Conservation (phyloP, 2,329 filamentous ascomycete species). For the Fusarium anguioides region DNA sequence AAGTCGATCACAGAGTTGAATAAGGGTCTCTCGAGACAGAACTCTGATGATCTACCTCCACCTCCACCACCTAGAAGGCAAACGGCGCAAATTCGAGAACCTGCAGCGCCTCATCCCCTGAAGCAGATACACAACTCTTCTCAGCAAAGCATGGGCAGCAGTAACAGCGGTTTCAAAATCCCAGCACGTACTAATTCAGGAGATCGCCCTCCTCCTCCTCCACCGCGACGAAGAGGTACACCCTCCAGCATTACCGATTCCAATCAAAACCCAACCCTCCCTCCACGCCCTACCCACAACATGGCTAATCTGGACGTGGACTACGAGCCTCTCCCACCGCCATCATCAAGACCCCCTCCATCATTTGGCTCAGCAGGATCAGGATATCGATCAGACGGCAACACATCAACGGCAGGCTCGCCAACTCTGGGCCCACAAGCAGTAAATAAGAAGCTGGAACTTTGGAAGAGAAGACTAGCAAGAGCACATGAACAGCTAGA, state of each 20-base stretch:
- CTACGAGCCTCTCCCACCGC: constrained; percentile 54
- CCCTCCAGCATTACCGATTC: constrained; percentile 47
- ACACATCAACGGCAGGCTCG: constrained; percentile 50
- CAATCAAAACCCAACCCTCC: constrained; percentile 43
- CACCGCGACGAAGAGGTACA: constrained; percentile 59
- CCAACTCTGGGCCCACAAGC: constrained; percentile 50
- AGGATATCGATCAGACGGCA: constrained; percentile 47
- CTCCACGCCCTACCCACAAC: constrained; percentile 47
- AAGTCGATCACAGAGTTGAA: constrained; percentile 49
- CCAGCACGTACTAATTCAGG: constrained; percentile 24
- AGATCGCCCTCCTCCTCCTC: constrained; percentile 57
- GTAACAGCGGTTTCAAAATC: constrained; percentile 25
- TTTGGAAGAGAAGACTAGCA: constrained; percentile 77
- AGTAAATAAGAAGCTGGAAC: constrained; percentile 74
- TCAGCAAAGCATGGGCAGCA: constrained; percentile 46
- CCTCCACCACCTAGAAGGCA: constrained; percentile 53
- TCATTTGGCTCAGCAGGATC: constrained; percentile 43
- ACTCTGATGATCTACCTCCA: constrained; percentile 42
- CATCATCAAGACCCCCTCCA: constrained; percentile 41
- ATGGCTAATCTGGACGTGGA: constrained; percentile 56
- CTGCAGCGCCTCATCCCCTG: constrained; percentile 52
- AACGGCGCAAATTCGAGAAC: constrained; percentile 27
- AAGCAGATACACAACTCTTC: constrained; percentile 56
- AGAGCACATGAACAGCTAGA: constrained; percentile 72
- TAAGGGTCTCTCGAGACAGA: constrained; percentile 36